Evolutionary conservation across 176 grass and related monocot species (phyloP).

Genomic region (Triticum urartu): DNA sequence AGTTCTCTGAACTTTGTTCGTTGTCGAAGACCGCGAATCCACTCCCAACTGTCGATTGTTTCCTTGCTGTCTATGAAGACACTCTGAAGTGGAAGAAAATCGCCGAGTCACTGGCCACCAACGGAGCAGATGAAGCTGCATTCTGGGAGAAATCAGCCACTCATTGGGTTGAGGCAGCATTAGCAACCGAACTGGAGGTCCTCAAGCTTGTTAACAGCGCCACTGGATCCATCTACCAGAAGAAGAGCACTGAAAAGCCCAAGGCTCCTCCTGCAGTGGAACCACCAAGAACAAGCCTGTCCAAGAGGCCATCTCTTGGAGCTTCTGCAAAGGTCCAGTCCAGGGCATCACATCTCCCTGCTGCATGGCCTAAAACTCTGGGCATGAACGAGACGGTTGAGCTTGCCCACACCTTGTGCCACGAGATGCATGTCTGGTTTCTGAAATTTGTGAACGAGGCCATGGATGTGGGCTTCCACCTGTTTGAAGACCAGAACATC

Average conservation of each 20-base stretch:
- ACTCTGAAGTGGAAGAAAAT: constrained; percentile 50
- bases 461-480: constrained; percentile 67
- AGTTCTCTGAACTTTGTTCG: constrained; percentile 70
- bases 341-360: constrained; percentile 25
- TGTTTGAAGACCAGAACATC: constrained; percentile 53
- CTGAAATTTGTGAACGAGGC: constrained; percentile 78
- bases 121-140: constrained; percentile 27
- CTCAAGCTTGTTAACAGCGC: constrained; percentile 54
- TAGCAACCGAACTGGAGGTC: constrained; percentile 79
- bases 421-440: constrained; percentile 82
- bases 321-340: constrained; percentile 38
- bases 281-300: constrained; percentile 48
- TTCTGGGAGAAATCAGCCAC: constrained; percentile 34
- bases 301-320: constrained; percentile 48
- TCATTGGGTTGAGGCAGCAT: constrained; percentile 77
- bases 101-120: constrained; percentile 34
- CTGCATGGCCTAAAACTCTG: constrained; percentile 46
- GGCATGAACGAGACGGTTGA: constrained; percentile 50
- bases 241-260: constrained; percentile 29
- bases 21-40: constrained; percentile 52
- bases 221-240: constrained; percentile 32
- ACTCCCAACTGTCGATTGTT: constrained; percentile 60
- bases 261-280: constrained; percentile 21
- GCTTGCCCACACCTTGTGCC: constrained; percentile 35
- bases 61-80: constrained; percentile 67